Conservation (phyloP, 2,329 filamentous ascomycete genomes). For the Hymenoscyphus scutula region DNA sequence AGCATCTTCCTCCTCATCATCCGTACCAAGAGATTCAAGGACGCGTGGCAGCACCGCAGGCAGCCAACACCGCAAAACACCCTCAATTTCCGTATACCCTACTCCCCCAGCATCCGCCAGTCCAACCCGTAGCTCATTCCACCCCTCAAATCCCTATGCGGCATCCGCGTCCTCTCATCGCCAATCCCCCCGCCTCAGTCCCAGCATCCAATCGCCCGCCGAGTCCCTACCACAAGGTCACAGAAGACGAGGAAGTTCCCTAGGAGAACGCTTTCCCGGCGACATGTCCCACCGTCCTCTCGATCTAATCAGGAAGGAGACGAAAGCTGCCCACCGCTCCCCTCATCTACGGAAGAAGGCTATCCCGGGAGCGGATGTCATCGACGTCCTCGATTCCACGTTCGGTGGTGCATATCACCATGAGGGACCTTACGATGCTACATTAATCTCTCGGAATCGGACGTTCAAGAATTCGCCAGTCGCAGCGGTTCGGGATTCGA, state of each 20-base stretch:
- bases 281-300: conserved; percentile 66
- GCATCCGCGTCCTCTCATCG: conserved; percentile 23
- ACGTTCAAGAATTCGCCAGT: conserved; percentile 64
- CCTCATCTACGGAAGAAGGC: conserved; percentile 65
- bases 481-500: conserved; percentile 70
- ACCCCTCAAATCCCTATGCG: conserved; percentile 44
- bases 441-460: conserved; percentile 69
- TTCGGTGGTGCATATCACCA: conserved; percentile 74
- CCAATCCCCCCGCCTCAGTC: conserved; percentile 23
- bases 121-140: conserved; percentile 48
- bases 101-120: conserved; percentile 55
- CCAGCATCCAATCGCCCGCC: conserved; percentile 18
- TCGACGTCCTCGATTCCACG: conserved; percentile 73
- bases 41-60: too few species aligned
- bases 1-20: conserved; percentile 18
- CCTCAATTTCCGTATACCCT: conserved; percentile 39
- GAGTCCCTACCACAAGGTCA: conserved; percentile 35
- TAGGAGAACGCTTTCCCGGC: conserved; percentile 59
- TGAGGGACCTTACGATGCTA: conserved; percentile 85
- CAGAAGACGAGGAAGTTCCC: conserved; percentile 46
- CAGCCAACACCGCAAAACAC: conserved; percentile 18
- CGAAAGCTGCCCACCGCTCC: conserved; percentile 62
- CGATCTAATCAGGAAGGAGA: conserved; percentile 62
- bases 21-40: not conserved
- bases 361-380: conserved; percentile 68